Evolutionary conservation across 257 asterid genomes (phyloP), one percentile per base, ranked within the genome.

Genomic region (Penstemon davidsonii): DNA sequence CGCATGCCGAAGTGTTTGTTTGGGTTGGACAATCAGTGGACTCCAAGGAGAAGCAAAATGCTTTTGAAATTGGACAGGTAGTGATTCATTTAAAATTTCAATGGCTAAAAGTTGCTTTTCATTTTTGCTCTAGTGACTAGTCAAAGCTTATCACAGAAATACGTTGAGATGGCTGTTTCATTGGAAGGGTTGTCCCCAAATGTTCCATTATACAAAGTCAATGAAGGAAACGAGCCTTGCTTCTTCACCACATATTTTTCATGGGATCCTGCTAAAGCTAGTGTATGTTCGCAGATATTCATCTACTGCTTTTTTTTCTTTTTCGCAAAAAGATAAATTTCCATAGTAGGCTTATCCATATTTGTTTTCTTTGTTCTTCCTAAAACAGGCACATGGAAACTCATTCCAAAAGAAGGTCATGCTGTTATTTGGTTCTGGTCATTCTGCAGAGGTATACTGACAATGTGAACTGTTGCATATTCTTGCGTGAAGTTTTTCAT

Each of bases 251-350:
- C 91, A 43, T 89, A 79, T 79, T 91, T 91, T 77, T 85, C 96
- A 50, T 94, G 99, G 99, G 99, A 94, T 79, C 87, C 91, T 64
- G 87, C 91, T 62, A 91, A 91, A 85, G 96, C 98, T 72, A 79
- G 59, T 71, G 98, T 94, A 89, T 56, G 92, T 72, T 25, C 46
- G 41, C 44, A 47, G 54, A 72, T 54, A 64, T 65, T 12, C 38
- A 9, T 71, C 67, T 36, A 18, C 73, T 42, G 13, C 25, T 40
- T 49, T 41, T 54, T 40, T 40, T 25, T n/a, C n/a, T n/a, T 15
- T 25, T 25, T 1, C 33, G 33, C 33, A 25, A 25, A 25, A 50
- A 52, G 15, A 59, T 7, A 5, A 44, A 50, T 13, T 37, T 42
- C 56, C 12, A 55, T 25, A 40, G 7, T 58, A 47, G 60, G 65